A percentile compares a stretch with the other conserved stretches of the same genome.
Evolutionary conservation across 805 yeast species (phyloP).

Genomic region (Zygosaccharomyces kombuchaensis): DNA sequence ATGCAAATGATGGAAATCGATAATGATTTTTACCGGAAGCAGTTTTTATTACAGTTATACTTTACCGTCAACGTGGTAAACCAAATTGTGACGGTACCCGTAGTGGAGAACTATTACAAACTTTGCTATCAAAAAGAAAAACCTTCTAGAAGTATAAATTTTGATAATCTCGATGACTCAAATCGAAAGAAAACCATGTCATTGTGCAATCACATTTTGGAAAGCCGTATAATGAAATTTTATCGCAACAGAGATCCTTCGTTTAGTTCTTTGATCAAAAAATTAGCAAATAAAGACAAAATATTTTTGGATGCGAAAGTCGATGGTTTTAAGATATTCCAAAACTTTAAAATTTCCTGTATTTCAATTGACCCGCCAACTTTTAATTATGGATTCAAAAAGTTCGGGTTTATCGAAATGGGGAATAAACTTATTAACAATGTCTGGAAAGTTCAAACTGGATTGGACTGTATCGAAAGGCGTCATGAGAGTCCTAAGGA

Average conservation of each 20-base stretch:
- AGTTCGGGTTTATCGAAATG: constrained; percentile 31
- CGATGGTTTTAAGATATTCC: constrained; percentile 26
- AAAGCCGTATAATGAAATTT: constrained; percentile 20
- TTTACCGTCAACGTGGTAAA: constrained; percentile 18
- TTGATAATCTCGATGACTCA: constrained; percentile 14
- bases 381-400: constrained; percentile 24
- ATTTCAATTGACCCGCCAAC: background rate
- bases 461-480: constrained; percentile 34
- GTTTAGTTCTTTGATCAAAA: constrained; percentile 16
- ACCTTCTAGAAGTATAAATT: constrained; percentile 14
- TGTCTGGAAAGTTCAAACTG: constrained; percentile 40
- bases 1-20: constrained; percentile 21
- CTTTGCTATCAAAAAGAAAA: constrained; percentile 22
- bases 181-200: constrained; percentile 15
- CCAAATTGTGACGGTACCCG: constrained; percentile 16
- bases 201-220: constrained; percentile 16
- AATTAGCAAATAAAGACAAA: constrained; percentile 16
- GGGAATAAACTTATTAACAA: constrained; percentile 32
- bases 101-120: constrained; percentile 21
- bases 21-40: constrained; percentile 30
- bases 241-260: constrained; percentile 24
- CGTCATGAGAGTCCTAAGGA: constrained; percentile 23
- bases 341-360: constrained; percentile 13
- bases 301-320: constrained; percentile 19
- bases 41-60: constrained; percentile 26